Conservation (phyloP, 2,329 filamentous ascomycete species). For the Lizonia empirigonia region DNA sequence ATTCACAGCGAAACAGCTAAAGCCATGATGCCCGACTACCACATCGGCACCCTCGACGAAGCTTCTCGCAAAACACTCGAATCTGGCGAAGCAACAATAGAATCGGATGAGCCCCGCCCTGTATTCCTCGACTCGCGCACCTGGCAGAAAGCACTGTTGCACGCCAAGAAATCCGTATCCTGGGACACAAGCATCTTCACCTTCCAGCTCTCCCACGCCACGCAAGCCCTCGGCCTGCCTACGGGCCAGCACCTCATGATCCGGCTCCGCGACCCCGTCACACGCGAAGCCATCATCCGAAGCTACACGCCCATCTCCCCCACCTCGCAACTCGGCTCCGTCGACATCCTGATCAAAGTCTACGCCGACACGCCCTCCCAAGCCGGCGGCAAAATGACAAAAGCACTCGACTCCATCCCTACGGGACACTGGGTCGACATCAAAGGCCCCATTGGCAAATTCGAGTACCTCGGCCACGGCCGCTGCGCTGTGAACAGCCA, state of each 20-base stretch:
- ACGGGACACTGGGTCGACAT: slow-evolving; percentile 78
- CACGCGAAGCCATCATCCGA: slow-evolving; percentile 75
- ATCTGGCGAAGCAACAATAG: slow-evolving; percentile 50
- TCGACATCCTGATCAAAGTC: slow-evolving; percentile 82
- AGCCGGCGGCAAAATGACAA: slow-evolving; percentile 80
- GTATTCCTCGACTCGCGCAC: slow-evolving; percentile 72
- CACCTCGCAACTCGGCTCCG: slow-evolving; percentile 62
- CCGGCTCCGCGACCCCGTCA: slow-evolving; percentile 73
- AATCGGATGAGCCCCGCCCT: slow-evolving; percentile 55
- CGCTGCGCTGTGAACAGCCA: slow-evolving; percentile 65
- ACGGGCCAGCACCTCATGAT: slow-evolving; percentile 89
- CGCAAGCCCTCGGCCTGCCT: slow-evolving; percentile 76
- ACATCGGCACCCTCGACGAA: slow-evolving; percentile 77
- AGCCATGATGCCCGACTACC: slow-evolving; percentile 83
- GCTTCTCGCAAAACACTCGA: slow-evolving; percentile 62
- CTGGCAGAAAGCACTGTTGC: slow-evolving; percentile 76
- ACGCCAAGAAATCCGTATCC: slow-evolving; percentile 72
- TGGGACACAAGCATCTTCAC: slow-evolving; percentile 81
- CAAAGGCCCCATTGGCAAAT: slow-evolving; percentile 79
- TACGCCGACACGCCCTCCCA: slow-evolving; percentile 67
- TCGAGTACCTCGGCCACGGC: slow-evolving; percentile 76
- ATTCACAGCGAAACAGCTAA: slow-evolving; percentile 95
- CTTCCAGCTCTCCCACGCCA: slow-evolving; percentile 74
- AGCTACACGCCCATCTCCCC: slow-evolving; percentile 86
- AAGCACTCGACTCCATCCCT: slow-evolving; percentile 74